phyloP scores from a whole-genome alignment of 2,329 filamentous ascomycete species.

The Alternaria sp. region DNA sequence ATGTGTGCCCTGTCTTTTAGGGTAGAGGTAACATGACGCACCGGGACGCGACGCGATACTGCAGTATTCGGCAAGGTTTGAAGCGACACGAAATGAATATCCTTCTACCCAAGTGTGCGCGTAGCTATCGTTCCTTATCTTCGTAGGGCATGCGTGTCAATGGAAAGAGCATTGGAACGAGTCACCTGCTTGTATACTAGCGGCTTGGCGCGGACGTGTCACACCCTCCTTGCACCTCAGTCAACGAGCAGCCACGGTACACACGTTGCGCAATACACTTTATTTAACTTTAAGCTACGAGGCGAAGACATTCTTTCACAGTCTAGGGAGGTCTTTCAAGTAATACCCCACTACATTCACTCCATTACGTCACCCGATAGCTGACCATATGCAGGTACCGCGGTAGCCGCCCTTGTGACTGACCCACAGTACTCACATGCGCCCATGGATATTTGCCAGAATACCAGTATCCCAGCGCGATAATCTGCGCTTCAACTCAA shows the following conservation, averaged over 20 bases:
- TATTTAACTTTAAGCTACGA: background rate
- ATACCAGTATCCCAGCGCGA: background rate
- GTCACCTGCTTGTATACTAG: slow-evolving; percentile 6
- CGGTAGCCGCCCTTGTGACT: slow-evolving; percentile 9
- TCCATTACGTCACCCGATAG: background rate
- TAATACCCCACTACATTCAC: background rate
- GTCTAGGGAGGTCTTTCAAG: background rate
- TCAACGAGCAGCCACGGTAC: slow-evolving; percentile 1
- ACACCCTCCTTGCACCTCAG: slow-evolving; percentile 3
- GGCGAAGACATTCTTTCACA: background rate
- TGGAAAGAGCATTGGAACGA: slow-evolving; percentile 1
- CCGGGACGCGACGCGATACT: background rate
- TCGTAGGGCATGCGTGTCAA: background rate
- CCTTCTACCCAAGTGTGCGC: background rate
- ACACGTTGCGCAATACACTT: background rate
- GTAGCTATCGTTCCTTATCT: background rate
- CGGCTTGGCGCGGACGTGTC: slow-evolving; percentile 18
- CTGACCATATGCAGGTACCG: slow-evolving; percentile 9
- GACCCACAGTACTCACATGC: slow-evolving; percentile 4
- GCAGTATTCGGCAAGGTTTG: background rate
- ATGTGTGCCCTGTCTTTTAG: background rate
- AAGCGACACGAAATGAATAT: background rate
- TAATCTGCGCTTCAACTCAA: background rate
- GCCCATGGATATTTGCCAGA: background rate
- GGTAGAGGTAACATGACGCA: background rate